Evolutionary conservation across 2,329 filamentous ascomycete species (phyloP), one percentile per base, ranked within the genome.

Genomic region (Fusarium buharicum): DNA sequence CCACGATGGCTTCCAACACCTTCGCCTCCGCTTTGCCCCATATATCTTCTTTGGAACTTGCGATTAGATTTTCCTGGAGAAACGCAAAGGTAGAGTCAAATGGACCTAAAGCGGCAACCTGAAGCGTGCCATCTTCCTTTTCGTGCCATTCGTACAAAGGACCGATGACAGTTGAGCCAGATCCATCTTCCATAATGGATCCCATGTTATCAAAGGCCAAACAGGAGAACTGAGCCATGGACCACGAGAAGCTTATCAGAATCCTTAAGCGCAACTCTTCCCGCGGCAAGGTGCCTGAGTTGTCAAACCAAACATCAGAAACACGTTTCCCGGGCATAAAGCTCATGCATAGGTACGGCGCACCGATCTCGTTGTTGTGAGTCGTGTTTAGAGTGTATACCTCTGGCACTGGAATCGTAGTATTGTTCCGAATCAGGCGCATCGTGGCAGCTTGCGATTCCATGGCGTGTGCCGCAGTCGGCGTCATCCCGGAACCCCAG

Each of bases 401-500:
- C 12, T 56, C 50, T 4, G 50, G 54, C 1, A 56, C 20, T 20
- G 30, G 50, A 7, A 28, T 31, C 9, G 38, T 22, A 2, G 47
- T 52, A 7, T 55, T 22, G 18, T 41, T 17, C 37, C 40, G 30
- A 24, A 59, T 38, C 31, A 55, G 44, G 14, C 50, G 41, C 41
- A 60, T 62, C 18, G 46, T 49, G 17, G 40, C 33, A 13, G 33
- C 56, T 34, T 62, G 50, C 13, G 59, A 62, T 27, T 50, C 43
- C 36, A 62, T 48, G 11, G 55, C 55, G 17, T 47, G 45, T 46
- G 41, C 45, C 4, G 55, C 58, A 10, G n/a, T 18, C n/a, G 47
- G 53, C 44, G 55, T 59, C 55, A 61, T 59, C 28, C 55, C 50
- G 7, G 16, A 33, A 9, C 55, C 55, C 55, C 49, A 61, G 5